Percentiles rank a stretch among this genome's conserved stretches.
Conservation (phyloP, 163 green algal species). For the Scenedesmus sp. region DNA sequence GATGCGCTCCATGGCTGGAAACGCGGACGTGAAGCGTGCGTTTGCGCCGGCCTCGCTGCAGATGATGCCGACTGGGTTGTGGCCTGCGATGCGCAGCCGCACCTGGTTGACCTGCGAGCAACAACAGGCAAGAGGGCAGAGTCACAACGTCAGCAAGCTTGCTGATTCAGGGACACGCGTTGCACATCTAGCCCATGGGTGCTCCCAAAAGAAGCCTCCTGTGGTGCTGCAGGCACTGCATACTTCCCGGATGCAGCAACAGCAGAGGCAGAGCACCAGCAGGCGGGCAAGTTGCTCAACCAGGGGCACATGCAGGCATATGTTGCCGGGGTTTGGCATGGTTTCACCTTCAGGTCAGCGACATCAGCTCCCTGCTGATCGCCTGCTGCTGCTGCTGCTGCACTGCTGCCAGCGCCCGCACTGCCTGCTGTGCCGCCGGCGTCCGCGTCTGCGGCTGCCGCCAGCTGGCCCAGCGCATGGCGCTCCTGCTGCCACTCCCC, state of each 20-base stretch:
- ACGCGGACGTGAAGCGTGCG: background rate
- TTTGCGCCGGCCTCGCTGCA: slow-evolving; percentile 12
- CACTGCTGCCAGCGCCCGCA: background rate
- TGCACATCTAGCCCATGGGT: no score
- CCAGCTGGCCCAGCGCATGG: slow-evolving; percentile 5
- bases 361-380: slow-evolving; percentile 15
- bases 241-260: no score
- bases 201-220: no score
- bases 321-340: background rate
- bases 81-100: slow-evolving; percentile 18
- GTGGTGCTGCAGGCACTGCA: no score
- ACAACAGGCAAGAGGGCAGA: no score
- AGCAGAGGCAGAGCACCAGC: no score
- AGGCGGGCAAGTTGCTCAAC: no score
- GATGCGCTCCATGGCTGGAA: background rate
- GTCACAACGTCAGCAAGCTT: no score
- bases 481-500: slow-evolving; percentile 45
- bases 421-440: background rate
- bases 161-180: no score
- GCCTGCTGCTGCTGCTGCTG: background rate
- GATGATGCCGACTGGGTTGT: slow-evolving; percentile 46
- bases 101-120: slow-evolving; percentile 36
- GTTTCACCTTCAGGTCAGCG: slow-evolving; percentile 18
- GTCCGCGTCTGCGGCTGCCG: background rate
- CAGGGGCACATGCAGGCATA: background rate